Evolutionary conservation across 805 yeast genomes (phyloP).

Genomic region (Nakazawaea ishiwadae): DNA sequence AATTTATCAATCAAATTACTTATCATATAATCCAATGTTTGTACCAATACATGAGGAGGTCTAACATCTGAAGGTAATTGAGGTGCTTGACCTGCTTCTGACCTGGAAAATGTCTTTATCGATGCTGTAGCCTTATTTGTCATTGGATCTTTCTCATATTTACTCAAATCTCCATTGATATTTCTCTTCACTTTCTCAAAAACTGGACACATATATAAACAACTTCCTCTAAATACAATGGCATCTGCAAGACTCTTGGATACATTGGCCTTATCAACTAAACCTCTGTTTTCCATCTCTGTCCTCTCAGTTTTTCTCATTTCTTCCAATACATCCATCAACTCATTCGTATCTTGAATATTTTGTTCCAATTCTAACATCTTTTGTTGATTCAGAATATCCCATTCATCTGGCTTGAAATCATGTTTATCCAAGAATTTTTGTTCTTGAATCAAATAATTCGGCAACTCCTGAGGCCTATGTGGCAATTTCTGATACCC

Average conservation of each 20-base stretch:
- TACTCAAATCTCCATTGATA: slow-evolving; percentile 80
- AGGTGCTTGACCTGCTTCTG: slow-evolving; percentile 98
- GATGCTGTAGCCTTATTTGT: slow-evolving; percentile 65
- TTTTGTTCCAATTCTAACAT: slow-evolving; percentile 49
- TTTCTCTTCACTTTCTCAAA: slow-evolving; percentile 87
- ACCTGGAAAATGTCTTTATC: slow-evolving; percentile 89
- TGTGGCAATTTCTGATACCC: slow-evolving; percentile 23
- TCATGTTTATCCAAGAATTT: slow-evolving; percentile 29
- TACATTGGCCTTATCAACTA: slow-evolving; percentile 83
- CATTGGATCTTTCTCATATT: slow-evolving; percentile 64
- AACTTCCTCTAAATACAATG: slow-evolving; percentile 80
- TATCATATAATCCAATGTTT: slow-evolving; percentile 68
- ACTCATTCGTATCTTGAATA: slow-evolving; percentile 54
- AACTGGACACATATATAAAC: slow-evolving; percentile 91
- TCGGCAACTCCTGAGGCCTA: slow-evolving; percentile 20
- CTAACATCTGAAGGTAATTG: slow-evolving; percentile 96
- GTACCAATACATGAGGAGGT: slow-evolving; percentile 72
- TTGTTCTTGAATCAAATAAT: slow-evolving; percentile 27
- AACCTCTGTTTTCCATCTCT: slow-evolving; percentile 72
- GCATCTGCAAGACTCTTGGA: slow-evolving; percentile 86
- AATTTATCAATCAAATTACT: slow-evolving; percentile 56
- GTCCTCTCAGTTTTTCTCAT: slow-evolving; percentile 72
- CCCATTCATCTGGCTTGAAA: slow-evolving; percentile 55
- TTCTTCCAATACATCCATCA: slow-evolving; percentile 70
- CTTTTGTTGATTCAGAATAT: slow-evolving; percentile 59